These are phyloP conservation scores for Brettanomyces naardenensis DNA, from an alignment of 805 yeast genomes.

Conservation along the genomic window DNA sequence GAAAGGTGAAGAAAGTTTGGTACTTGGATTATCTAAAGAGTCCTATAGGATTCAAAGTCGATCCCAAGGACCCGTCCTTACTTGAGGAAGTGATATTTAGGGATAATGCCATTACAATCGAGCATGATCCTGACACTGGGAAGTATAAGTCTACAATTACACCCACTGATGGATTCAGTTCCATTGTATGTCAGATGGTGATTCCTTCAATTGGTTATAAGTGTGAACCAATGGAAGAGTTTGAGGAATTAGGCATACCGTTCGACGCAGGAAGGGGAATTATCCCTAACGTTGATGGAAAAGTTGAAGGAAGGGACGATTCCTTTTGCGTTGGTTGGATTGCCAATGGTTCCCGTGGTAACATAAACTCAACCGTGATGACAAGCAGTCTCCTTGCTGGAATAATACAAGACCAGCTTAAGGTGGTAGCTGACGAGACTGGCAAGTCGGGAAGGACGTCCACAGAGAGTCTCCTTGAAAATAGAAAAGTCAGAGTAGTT, in stretches of 20 bases:
- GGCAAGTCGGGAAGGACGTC: slow-evolving; percentile 26
- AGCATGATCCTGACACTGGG: slow-evolving; percentile 22
- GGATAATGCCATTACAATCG: slow-evolving; percentile 37
- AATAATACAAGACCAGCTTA: slow-evolving; percentile 45
- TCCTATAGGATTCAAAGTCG: slow-evolving; percentile 48
- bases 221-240: slow-evolving; percentile 56
- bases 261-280: slow-evolving; percentile 38
- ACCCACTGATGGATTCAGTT: slow-evolving; percentile 8
- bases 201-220: slow-evolving; percentile 80
- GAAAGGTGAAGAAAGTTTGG: slow-evolving; percentile 46
- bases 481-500: slow-evolving; percentile 25
- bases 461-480: slow-evolving; percentile 15
- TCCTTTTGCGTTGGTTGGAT: slow-evolving; percentile 90
- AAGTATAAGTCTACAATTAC: slow-evolving; percentile 30
- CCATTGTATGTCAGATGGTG: slow-evolving; percentile 50
- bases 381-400: slow-evolving; percentile 74
- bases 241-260: slow-evolving; percentile 39
- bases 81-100: slow-evolving; percentile 41
- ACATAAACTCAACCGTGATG: slow-evolving; percentile 84
- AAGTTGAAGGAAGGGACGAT: slow-evolving; percentile 33
- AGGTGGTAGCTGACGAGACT: slow-evolving; percentile 7
- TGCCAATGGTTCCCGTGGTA: slow-evolving; percentile 78
- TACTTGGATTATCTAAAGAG: slow-evolving; percentile 57
- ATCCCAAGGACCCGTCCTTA: slow-evolving; percentile 25
- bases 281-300: slow-evolving; percentile 39